Conservation (phyloP, 179 eudicot species). For the Pouteria campechiana region DNA sequence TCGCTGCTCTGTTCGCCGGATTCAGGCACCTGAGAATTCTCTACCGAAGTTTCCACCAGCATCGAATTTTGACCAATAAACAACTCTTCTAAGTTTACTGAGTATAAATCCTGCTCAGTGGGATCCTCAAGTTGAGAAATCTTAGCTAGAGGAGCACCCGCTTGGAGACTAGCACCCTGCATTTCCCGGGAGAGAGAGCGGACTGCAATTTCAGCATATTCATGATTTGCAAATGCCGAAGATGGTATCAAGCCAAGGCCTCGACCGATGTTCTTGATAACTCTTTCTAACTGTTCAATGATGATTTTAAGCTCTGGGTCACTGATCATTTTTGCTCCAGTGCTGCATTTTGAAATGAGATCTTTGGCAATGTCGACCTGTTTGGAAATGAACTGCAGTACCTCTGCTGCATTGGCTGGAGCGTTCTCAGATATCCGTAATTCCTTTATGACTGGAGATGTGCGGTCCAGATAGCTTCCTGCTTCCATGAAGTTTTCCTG, state of each 20-base stretch:
- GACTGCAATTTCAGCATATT: slow-evolving; percentile 30
- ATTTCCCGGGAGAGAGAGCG: slow-evolving; percentile 55
- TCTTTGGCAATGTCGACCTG: slow-evolving; percentile 30
- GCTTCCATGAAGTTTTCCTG: slow-evolving; percentile 32
- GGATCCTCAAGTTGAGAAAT: slow-evolving; percentile 9
- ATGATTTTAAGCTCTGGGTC: slow-evolving; percentile 12
- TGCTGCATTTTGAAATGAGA: slow-evolving; percentile 17
- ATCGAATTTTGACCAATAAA: slow-evolving; percentile 20
- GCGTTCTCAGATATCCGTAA: slow-evolving; percentile 23
- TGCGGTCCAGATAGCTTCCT: slow-evolving; percentile 54
- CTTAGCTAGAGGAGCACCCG: slow-evolving; percentile 13
- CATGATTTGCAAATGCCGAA: slow-evolving; percentile 29
- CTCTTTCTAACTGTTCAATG: slow-evolving; percentile 37
- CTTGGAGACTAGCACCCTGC: slow-evolving; percentile 21
- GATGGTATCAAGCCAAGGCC: slow-evolving; percentile 39
- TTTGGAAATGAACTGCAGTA: slow-evolving; percentile 32
- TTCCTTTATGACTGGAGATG: slow-evolving; percentile 43
- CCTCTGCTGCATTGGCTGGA: slow-evolving; percentile 16
- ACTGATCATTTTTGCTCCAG: slow-evolving; percentile 7
- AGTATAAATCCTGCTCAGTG: slow-evolving; percentile 3
- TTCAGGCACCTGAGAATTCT: slow-evolving; percentile 19
- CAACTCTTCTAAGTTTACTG: neutral
- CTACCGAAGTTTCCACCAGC: slow-evolving; percentile 23
- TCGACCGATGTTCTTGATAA: slow-evolving; percentile 45
- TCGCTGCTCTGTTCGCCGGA: too few species aligned